Conservation (phyloP, 108 stramenopile genomes). For the Fragilariopsis cylindrus region DNA sequence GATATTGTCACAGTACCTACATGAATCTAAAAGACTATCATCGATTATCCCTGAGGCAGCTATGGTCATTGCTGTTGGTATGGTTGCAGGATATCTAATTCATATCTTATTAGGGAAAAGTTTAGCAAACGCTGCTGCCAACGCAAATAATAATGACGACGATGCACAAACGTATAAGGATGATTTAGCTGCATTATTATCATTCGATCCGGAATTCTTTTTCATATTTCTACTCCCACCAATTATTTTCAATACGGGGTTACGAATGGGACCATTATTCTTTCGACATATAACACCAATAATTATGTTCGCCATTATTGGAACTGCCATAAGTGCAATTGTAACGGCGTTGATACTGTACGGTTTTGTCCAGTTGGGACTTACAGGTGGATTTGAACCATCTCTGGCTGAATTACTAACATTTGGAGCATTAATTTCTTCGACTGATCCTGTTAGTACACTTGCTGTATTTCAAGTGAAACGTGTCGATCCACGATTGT, state of each 20-base stretch:
- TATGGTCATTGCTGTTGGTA: conserved; percentile 62
- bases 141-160: conserved; percentile 20
- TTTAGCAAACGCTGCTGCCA: conserved; percentile 7
- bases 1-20: conserved; percentile 39
- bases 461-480: conserved; percentile 81
- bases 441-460: conserved; percentile 87
- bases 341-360: conserved; percentile 55
- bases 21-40: conserved; percentile 46
- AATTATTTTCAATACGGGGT: conserved; percentile 87
- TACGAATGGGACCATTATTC: conserved; percentile 60
- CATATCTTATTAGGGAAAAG: conserved; percentile 23
- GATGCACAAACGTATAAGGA: conserved; percentile 15
- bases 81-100: conserved; percentile 53
- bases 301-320: conserved; percentile 60
- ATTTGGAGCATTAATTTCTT: conserved; percentile 82
- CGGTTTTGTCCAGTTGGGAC: conserved; percentile 29
- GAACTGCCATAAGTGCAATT: conserved; percentile 67
- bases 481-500: conserved; percentile 80
- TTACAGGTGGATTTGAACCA: conserved; percentile 40
- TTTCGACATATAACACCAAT: conserved; percentile 69
- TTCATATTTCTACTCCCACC: conserved; percentile 84
- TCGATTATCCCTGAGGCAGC: conserved; percentile 74
- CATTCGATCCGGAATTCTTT: conserved; percentile 71
- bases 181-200: conserved; percentile 42
- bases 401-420: conserved; percentile 64